Percentiles rank a stretch among this genome's conserved stretches.
Conservation (phyloP, 768 basidiomycete genomes). For the Chalciporus sphaerocephalus region DNA sequence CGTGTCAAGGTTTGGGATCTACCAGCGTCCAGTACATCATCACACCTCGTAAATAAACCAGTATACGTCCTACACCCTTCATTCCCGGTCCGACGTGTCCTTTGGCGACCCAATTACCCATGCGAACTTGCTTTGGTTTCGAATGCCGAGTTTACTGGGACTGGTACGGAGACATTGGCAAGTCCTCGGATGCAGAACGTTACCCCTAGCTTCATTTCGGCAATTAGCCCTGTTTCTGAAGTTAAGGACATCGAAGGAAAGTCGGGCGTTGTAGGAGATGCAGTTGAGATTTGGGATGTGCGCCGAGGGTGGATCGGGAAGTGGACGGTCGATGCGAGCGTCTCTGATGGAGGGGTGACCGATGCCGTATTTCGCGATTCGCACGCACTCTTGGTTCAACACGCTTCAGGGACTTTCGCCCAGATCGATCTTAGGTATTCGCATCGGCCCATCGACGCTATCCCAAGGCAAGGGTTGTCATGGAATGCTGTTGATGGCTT, state of each 20-base stretch:
- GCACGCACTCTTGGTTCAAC: conserved; percentile 68
- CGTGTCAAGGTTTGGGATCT: conserved; percentile 73
- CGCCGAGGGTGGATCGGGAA: conserved; percentile 77
- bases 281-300: conserved; percentile 85
- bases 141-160: conserved; percentile 49
- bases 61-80: conserved; percentile 71
- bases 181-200: conserved; percentile 27
- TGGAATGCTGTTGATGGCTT: conserved; percentile 49
- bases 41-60: conserved; percentile 60
- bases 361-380: conserved; percentile 69
- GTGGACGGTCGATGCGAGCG: conserved; percentile 66
- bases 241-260: conserved; percentile 16
- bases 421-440: conserved; percentile 71
- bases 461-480: conserved; percentile 57
- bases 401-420: conserved; percentile 71
- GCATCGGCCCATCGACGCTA: conserved; percentile 59
- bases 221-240: conserved; percentile 7
- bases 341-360: conserved; percentile 67
- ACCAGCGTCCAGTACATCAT: conserved; percentile 30
- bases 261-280: conserved; percentile 39
- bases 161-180: conserved; percentile 20
- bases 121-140: conserved; percentile 75
- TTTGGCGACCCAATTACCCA: conserved; percentile 74
- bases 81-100: conserved; percentile 66
- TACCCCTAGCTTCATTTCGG: conserved; percentile 20